Base-by-base conservation (phyloP, 2,329 filamentous ascomycete genomes). In the Diaporthe velutina region DNA sequence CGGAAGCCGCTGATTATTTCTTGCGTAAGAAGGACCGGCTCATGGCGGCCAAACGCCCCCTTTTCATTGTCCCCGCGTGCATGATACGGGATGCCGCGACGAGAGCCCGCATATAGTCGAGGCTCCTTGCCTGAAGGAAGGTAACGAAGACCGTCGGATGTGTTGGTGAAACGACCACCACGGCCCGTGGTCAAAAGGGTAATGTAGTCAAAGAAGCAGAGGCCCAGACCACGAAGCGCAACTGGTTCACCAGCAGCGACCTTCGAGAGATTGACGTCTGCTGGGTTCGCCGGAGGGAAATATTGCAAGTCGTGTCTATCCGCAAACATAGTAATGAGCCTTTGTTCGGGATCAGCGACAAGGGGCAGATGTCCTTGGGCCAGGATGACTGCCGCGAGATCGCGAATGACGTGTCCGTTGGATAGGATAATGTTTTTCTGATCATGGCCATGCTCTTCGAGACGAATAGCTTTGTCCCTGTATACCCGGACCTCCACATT, bases 361-460 rank as follows among this genome's bases (percentile, higher is more conserved):
- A 68, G 28, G 7, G 64, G 64, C 45, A 68, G 19, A 35, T 68
- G 64, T 48, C 64, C 64, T 17, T 68, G 64, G 9, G 64, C n/a
- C 8, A 68, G 10, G 15, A 68, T 8, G 0, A 68, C 64, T 38
- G 64, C 42, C n/a, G n/a, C 28, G 33, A 68, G 28, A 3, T 28
- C 38, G 15, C 42, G 17, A 6, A 68, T 68, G n/a, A 50, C n/a
- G 10, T 68, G 38, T 8, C 64, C 42, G 42, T 35, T 68, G 42
- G 64, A 68, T 4, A 68, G 64, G 12, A n/a, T 10, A 12, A 68
- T 22, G 3, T 19, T 33, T 17, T 38, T 30, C 9, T n/a, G 40
- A 17, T 15, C 17, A 15, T 15, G 3, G 13, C 22, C 7, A 30
- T 25, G 13, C 9, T 38, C 45, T 8, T 68, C 64, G 8, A 68